phyloP scores from a whole-genome alignment of 2,329 filamentous ascomycete genomes.

The Reticulascus tulasneorum region DNA sequence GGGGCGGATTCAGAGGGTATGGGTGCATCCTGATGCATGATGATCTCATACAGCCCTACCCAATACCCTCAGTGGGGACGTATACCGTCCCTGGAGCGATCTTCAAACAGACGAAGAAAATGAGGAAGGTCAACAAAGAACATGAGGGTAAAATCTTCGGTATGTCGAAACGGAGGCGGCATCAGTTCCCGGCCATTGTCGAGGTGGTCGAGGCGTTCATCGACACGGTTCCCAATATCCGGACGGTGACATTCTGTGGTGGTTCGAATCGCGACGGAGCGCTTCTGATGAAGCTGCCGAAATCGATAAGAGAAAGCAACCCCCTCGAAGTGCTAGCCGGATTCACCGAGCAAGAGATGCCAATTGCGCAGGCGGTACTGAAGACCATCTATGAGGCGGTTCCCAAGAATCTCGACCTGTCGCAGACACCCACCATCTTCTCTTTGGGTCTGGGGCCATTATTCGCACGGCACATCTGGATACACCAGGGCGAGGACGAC shows the following conservation, averaged over 20 bases:
- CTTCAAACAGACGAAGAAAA: conserved; percentile 53
- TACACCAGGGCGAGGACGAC: conserved; percentile 41
- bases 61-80: conserved; percentile 76
- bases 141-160: conserved; percentile 63
- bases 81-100: conserved; percentile 61
- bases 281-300: conserved; percentile 66
- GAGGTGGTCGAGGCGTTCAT: conserved; percentile 75
- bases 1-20: conserved; percentile 87
- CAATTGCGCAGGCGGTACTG: conserved; percentile 32
- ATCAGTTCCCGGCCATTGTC: conserved; percentile 79
- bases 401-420: conserved; percentile 32
- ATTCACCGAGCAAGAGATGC: conserved; percentile 18
- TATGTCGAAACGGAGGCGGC: conserved; percentile 72
- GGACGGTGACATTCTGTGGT: conserved; percentile 76
- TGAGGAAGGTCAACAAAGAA: conserved; percentile 47
- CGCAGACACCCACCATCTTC: conserved; percentile 36
- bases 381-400: conserved; percentile 36
- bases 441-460: conserved; percentile 37
- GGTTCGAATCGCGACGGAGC: conserved; percentile 84
- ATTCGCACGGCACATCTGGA: conserved; percentile 50
- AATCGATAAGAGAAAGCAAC: conserved; percentile 55
- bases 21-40: conserved; percentile 83
- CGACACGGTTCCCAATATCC: conserved; percentile 64
- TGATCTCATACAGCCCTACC: conserved; percentile 71
- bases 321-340: conserved; percentile 51